Evolutionary conservation across 2,329 filamentous ascomycete species (phyloP).

Genomic region (Geoglossum cookeanum): DNA sequence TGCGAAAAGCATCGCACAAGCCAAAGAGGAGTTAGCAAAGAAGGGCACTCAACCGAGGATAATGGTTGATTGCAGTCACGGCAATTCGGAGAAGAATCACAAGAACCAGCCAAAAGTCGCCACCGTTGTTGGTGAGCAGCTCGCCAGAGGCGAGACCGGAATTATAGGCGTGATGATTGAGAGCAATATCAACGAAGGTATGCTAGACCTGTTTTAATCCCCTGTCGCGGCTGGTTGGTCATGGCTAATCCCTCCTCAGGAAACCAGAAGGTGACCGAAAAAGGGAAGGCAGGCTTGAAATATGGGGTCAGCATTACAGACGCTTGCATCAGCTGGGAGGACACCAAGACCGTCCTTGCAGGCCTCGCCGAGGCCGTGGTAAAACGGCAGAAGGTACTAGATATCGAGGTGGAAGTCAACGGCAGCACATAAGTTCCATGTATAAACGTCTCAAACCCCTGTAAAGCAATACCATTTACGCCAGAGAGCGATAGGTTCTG

Average conservation of each 20-base stretch:
- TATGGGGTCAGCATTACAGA: slow-evolving; percentile 96
- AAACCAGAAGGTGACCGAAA: slow-evolving; percentile 75
- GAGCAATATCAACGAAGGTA: slow-evolving; percentile 87
- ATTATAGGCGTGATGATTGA: slow-evolving; percentile 99
- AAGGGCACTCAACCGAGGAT: slow-evolving; percentile 56
- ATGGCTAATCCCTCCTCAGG: slow-evolving; percentile 27
- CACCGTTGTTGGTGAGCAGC: slow-evolving; percentile 61
- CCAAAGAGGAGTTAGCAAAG: slow-evolving; percentile 59
- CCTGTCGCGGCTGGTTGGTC: not conserved
- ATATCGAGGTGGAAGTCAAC: not conserved
- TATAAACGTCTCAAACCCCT: not conserved
- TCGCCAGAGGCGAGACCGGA: slow-evolving; percentile 60
- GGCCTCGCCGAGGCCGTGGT: slow-evolving; percentile 63
- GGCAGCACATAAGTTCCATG: not conserved
- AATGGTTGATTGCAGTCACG: slow-evolving; percentile 98
- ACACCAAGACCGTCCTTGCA: slow-evolving; percentile 63
- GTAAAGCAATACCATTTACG: too few relatives aligned
- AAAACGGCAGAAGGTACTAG: slow-evolving; percentile 39
- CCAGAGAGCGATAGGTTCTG: too few relatives aligned
- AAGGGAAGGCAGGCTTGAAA: slow-evolving; percentile 69
- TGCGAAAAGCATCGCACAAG: slow-evolving; percentile 60
- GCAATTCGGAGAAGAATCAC: slow-evolving; percentile 90
- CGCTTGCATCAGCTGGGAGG: slow-evolving; percentile 88
- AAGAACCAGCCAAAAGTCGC: slow-evolving; percentile 95
- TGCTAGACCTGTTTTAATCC: slow-evolving; percentile 13